These are phyloP conservation scores for Backusella psychrophila DNA, from an alignment of 192 early-diverging fungal species.

Conservation along the genomic window DNA sequence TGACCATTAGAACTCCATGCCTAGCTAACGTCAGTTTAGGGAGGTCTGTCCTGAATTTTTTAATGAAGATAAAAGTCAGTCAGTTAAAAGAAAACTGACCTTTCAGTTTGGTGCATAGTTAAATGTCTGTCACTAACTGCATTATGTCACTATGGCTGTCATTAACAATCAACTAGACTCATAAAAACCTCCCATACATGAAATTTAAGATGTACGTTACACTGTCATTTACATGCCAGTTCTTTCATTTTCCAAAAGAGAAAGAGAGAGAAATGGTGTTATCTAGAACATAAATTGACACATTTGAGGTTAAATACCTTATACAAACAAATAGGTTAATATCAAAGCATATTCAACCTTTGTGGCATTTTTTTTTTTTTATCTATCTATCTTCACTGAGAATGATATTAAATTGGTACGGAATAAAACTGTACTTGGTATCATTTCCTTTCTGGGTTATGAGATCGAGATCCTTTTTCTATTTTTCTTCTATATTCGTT, in stretches of 20 bases:
- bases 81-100: neutral
- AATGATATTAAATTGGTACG: neutral
- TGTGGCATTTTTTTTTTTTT: neutral
- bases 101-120: neutral
- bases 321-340: neutral
- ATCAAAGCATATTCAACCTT: neutral
- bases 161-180: neutral
- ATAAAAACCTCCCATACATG: neutral
- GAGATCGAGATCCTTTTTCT: neutral
- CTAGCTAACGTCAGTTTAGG: neutral
- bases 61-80: neutral
- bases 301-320: neutral
- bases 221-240: neutral
- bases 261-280: neutral
- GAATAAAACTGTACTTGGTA: no score
- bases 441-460: neutral
- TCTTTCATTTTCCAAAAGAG: neutral
- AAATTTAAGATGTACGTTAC: neutral
- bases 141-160: neutral
- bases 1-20: neutral
- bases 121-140: neutral
- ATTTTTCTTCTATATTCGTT: neutral
- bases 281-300: neutral
- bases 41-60: neutral
- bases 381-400: neutral